These are phyloP conservation scores for Sugiyamaella castrensis DNA, from an alignment of 1,139 yeast species.

Conservation along the genomic window DNA sequence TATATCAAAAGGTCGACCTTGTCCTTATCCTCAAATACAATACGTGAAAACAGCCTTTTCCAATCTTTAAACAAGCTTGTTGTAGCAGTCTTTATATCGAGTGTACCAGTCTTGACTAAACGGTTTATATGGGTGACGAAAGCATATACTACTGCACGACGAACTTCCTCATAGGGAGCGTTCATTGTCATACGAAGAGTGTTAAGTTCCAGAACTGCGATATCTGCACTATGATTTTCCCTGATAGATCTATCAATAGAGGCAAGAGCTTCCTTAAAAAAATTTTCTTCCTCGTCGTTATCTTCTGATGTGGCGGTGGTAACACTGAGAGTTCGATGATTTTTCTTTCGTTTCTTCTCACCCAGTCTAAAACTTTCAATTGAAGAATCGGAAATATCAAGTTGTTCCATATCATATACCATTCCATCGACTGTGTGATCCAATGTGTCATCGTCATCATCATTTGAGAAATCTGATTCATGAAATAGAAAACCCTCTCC, in stretches of 20 bases:
- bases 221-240: conserved; percentile 88
- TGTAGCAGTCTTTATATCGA: conserved; percentile 72
- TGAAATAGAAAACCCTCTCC: conserved; percentile 58
- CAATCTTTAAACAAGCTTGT: conserved; percentile 71
- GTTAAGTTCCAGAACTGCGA: conserved; percentile 86
- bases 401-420: conserved; percentile 58
- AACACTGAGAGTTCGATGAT: conserved; percentile 26
- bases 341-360: conserved; percentile 19
- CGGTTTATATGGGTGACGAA: conserved; percentile 65
- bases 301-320: conserved; percentile 33
- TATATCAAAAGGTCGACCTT: conserved; percentile 68
- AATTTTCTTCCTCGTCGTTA: conserved; percentile 78
- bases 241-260: conserved; percentile 89
- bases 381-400: conserved; percentile 78
- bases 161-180: conserved; percentile 88
- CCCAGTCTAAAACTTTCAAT: conserved; percentile 38
- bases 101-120: conserved; percentile 70
- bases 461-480: conserved; percentile 49
- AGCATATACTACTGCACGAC: conserved; percentile 75
- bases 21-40: conserved; percentile 78
- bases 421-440: conserved; percentile 38
- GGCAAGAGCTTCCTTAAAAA: conserved; percentile 85
- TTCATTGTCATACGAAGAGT: conserved; percentile 97
- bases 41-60: conserved; percentile 60
- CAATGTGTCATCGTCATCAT: conserved; percentile 41